A percentile compares a stretch with the other conserved stretches of the same genome.
These are phyloP conservation scores for Trichoderma hamatum DNA, from an alignment of 2,329 filamentous ascomycete genomes.

Conservation along the genomic window DNA sequence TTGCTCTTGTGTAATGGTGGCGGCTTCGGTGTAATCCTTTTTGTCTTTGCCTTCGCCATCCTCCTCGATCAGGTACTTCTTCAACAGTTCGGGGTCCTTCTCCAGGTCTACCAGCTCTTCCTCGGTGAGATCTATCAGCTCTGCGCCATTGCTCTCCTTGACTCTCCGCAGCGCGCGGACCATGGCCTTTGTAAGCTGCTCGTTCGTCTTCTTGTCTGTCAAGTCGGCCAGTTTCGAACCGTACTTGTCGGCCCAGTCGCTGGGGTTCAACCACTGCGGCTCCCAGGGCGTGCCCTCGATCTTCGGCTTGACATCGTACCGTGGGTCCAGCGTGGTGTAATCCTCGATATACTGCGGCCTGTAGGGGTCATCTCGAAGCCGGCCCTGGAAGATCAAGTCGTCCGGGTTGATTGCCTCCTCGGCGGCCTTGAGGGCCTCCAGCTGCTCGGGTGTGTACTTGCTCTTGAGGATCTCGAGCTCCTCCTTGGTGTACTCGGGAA, in stretches of 20 bases:
- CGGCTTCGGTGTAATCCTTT: slow-evolving; percentile 34
- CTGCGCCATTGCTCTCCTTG: slow-evolving; percentile 46
- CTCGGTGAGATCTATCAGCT: slow-evolving; percentile 54
- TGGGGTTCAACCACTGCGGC: slow-evolving; percentile 59
- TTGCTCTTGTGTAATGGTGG: slow-evolving; percentile 41
- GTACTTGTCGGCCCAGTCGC: slow-evolving; percentile 63
- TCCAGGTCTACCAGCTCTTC: slow-evolving; percentile 50
- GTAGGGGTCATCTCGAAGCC: slow-evolving; percentile 72
- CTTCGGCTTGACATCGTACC: slow-evolving; percentile 70
- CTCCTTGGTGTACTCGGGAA: slow-evolving; percentile 67
- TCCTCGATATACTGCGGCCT: slow-evolving; percentile 79
- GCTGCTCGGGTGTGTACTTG: slow-evolving; percentile 79
- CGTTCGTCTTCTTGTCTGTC: slow-evolving; percentile 48
- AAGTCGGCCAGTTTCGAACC: slow-evolving; percentile 50
- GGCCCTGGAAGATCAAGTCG: slow-evolving; percentile 74
- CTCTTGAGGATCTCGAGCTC: slow-evolving; percentile 65
- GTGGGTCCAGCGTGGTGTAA: slow-evolving; percentile 74
- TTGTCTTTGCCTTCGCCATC: slow-evolving; percentile 34
- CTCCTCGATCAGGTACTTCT: slow-evolving; percentile 44
- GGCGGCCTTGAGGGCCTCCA: slow-evolving; percentile 78
- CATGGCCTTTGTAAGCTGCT: slow-evolving; percentile 48
- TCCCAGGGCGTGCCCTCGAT: slow-evolving; percentile 55
- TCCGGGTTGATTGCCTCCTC: slow-evolving; percentile 74
- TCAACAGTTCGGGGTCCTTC: slow-evolving; percentile 44
- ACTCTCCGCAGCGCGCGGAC: slow-evolving; percentile 47